Conservation (phyloP, 2,329 filamentous ascomycete genomes). For the Phialemoniopsis sp. region DNA sequence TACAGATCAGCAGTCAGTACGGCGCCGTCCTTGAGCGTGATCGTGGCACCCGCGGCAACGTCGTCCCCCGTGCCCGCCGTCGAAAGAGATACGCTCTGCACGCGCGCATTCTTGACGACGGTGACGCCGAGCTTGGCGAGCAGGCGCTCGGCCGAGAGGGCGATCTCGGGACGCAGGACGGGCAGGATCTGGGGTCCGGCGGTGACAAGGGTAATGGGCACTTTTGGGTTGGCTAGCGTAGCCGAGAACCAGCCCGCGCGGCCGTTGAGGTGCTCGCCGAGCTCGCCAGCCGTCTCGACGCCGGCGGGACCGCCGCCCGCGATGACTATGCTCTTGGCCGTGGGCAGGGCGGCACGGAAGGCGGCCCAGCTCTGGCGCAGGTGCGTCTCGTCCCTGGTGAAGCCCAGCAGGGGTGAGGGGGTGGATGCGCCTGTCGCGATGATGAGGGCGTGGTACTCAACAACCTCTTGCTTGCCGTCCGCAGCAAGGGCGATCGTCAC, state of each 20-base stretch:
- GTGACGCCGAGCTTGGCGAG: conserved; percentile 40
- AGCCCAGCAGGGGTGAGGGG: conserved; percentile 34
- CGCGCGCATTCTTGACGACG: conserved; percentile 33
- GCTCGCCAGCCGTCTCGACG: conserved; percentile 42
- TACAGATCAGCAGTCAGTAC: conserved; percentile 39
- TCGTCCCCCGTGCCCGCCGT: conserved; percentile 21
- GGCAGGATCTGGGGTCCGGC: conserved; percentile 32
- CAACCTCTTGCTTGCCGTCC: conserved; percentile 5
- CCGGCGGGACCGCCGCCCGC: conserved; percentile 37
- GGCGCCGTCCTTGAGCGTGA: conserved; percentile 27
- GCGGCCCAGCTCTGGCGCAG: conserved; percentile 27
- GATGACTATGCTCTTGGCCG: conserved; percentile 37
- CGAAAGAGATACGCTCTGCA: conserved; percentile 24
- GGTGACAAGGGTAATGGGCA: conserved; percentile 39
- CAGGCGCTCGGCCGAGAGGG: conserved; percentile 31
- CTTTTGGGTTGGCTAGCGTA: conserved; percentile 24
- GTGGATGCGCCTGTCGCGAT: conserved; percentile 45
- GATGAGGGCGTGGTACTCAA: conserved; percentile 38
- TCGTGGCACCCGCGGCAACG: conserved; percentile 23
- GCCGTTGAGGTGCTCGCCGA: conserved; percentile 47
- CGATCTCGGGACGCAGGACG: conserved; percentile 28
- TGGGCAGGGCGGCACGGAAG: conserved; percentile 33
- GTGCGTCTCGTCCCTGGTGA: conserved; percentile 25
- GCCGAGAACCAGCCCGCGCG: conserved; percentile 29
- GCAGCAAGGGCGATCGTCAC: conserved; percentile 19